A percentile compares a stretch with the other conserved stretches of the same genome.
phyloP scores from a whole-genome alignment of 2,329 filamentous ascomycete genomes.

The Endothia cerciana region DNA sequence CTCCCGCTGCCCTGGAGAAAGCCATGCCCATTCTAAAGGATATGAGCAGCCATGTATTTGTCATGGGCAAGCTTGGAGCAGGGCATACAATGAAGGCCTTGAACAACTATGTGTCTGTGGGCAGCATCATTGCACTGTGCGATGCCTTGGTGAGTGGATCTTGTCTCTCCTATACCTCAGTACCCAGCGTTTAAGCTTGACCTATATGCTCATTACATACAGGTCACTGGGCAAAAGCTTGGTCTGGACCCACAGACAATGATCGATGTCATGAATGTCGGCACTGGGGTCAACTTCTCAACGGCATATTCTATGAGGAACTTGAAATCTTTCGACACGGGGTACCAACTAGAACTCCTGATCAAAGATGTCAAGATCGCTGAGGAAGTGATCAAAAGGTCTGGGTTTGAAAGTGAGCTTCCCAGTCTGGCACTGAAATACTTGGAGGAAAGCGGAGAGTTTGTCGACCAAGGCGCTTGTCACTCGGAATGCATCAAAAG shows the following conservation, averaged over 20 bases:
- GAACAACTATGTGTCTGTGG: conserved; percentile 17
- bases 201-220: not conserved
- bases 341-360: conserved; percentile 13
- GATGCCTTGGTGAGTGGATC: conserved; percentile 5
- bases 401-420: conserved; percentile 14
- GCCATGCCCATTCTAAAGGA: conserved; percentile 9
- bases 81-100: conserved; percentile 14
- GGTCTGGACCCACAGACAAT: conserved; percentile 12
- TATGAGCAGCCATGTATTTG: conserved; percentile 9
- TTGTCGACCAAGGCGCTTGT: conserved; percentile 7
- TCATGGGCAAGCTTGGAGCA: conserved; percentile 11
- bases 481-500: conserved; percentile 15
- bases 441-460: not conserved
- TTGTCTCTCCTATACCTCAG: not conserved
- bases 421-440: conserved; percentile 2
- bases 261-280: conserved; percentile 8
- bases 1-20: not conserved
- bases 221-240: conserved; percentile 14
- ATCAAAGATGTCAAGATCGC: conserved; percentile 16
- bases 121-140: conserved; percentile 13
- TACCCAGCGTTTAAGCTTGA: not conserved
- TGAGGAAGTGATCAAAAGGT: conserved; percentile 4
- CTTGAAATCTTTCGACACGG: conserved; percentile 12
- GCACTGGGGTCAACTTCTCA: conserved; percentile 7
- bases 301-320: conserved; percentile 11